Base-by-base conservation (phyloP, 1,284 basidiomycete genomes). In the Fistulinella cinereoalba region DNA sequence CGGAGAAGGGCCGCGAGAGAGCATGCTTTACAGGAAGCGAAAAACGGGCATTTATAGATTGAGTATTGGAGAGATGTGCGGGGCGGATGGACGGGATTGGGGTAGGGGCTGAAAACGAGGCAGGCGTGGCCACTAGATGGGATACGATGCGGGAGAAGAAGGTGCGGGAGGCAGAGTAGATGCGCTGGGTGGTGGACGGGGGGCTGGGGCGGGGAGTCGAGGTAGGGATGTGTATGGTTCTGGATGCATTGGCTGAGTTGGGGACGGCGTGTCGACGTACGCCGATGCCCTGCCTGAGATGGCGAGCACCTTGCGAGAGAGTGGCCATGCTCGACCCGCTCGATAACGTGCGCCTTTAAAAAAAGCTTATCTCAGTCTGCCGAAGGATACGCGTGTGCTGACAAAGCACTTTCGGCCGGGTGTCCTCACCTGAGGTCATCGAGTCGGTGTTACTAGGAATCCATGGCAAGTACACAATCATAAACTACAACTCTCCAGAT, bases 21-120 rank as follows among this genome's bases (percentile, higher is more conserved):
- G 79, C 71, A 54, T 74, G 68, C 18, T 76, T 75, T 3, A 74
- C 73, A 12, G 78, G 74, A 33, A 80, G 68, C 6, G 85, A 85
- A 54, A 74, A 54, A 25, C 52, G 59, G 62, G 37, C 74, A 63
- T 28, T 70, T 68, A 51, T 76, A 71, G 65, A 41, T 12, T 64
- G 61, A 3, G 68, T 57, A 13, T 71, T 51, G 29, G 56, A 39
- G 61, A 56, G 31, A 58, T 63, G 60, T 51, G 73, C 54, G 36
- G 67, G 60, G 16, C 71, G 70, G 15, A 63, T 66, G 40, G 53
- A 61, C 32, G 65, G 59, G 27, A 72, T 12, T 34, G 16, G 18
- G 5, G 70, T 29, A 75, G 58, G 10, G 72, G 63, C 12, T 65
- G 52, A 16, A 56, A 58, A 53, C 12, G 69, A 57, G 0, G 71